Percentiles rank a stretch among this genome's conserved stretches.
These are phyloP conservation scores for Penicillium griseofulvum DNA, from an alignment of 2,329 filamentous ascomycete genomes.

Conservation along the genomic window DNA sequence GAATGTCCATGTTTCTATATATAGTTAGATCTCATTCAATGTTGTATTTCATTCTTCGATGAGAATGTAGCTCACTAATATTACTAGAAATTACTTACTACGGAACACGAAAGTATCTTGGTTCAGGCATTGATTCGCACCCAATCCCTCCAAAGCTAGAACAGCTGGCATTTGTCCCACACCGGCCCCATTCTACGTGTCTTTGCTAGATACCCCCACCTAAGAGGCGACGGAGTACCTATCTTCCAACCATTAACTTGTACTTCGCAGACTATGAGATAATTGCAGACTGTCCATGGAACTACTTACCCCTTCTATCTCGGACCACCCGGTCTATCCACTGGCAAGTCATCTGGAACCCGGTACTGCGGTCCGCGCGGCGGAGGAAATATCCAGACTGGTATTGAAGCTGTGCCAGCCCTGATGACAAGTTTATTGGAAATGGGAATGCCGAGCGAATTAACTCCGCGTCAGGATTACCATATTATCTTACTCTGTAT, in stretches of 20 bases:
- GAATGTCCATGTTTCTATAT: constrained; percentile 2
- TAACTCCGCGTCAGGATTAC: background rate
- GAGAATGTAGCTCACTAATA: background rate
- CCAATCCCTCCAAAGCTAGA: background rate
- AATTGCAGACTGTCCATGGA: background rate
- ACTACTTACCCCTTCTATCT: background rate
- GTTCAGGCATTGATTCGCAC: constrained; percentile 7
- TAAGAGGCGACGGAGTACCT: background rate
- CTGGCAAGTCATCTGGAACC: constrained; percentile 14
- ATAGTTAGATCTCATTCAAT: background rate
- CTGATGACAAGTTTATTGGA: background rate
- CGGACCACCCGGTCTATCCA: background rate
- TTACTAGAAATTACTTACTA: background rate
- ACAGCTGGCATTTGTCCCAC: constrained; percentile 11
- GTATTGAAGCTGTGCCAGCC: constrained; percentile 1
- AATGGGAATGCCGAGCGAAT: background rate
- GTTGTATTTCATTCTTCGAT: background rate
- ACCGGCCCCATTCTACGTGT: constrained; percentile 19
- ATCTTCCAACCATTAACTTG: background rate
- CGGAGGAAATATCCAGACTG: background rate
- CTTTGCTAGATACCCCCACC: constrained; percentile 11
- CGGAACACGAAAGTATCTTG: background rate
- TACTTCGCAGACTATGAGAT: background rate
- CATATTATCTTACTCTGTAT: too few species aligned
- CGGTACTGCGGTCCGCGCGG: constrained; percentile 14